Conservation (phyloP, 495 filamentous ascomycete species). For the Penicillium odoratum region DNA sequence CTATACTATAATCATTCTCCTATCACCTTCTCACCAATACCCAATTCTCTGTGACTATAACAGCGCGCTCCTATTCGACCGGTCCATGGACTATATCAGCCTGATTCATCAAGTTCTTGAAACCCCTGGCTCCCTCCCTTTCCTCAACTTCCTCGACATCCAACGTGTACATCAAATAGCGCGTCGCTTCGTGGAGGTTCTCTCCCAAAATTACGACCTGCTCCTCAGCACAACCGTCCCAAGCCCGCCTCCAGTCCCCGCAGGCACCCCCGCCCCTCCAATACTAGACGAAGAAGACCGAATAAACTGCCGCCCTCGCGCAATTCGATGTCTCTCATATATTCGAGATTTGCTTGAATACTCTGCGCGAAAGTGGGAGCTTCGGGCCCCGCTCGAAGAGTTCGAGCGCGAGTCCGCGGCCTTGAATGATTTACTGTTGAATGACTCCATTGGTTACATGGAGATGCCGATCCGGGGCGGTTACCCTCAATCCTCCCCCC, state of each 20-base stretch:
- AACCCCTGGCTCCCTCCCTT: slow-evolving; percentile 31
- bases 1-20: slow-evolving; percentile 80
- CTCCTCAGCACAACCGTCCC: slow-evolving; percentile 37
- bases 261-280: slow-evolving; percentile 38
- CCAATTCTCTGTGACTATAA: slow-evolving; percentile 65
- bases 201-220: slow-evolving; percentile 36
- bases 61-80: slow-evolving; percentile 76
- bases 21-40: slow-evolving; percentile 71
- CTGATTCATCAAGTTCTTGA: slow-evolving; percentile 42
- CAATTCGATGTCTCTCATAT: slow-evolving; percentile 35
- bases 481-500: slow-evolving; percentile 14
- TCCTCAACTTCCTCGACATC: slow-evolving; percentile 42
- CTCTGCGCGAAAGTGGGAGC: slow-evolving; percentile 38
- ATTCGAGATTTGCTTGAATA: slow-evolving; percentile 35
- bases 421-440: slow-evolving; percentile 16
- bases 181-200: slow-evolving; percentile 31
- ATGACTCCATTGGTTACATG: slow-evolving; percentile 16
- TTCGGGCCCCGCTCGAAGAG: slow-evolving; percentile 28
- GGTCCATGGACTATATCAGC: slow-evolving; percentile 66
- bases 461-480: slow-evolving; percentile 10
- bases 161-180: slow-evolving; percentile 41
- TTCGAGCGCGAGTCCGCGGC: slow-evolving; percentile 33
- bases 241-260: slow-evolving; percentile 32
- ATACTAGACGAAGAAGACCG: slow-evolving; percentile 37
- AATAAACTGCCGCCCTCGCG: slow-evolving; percentile 38